Conservation (phyloP, 1,284 basidiomycete genomes). For the Puccinia brachypodii region DNA sequence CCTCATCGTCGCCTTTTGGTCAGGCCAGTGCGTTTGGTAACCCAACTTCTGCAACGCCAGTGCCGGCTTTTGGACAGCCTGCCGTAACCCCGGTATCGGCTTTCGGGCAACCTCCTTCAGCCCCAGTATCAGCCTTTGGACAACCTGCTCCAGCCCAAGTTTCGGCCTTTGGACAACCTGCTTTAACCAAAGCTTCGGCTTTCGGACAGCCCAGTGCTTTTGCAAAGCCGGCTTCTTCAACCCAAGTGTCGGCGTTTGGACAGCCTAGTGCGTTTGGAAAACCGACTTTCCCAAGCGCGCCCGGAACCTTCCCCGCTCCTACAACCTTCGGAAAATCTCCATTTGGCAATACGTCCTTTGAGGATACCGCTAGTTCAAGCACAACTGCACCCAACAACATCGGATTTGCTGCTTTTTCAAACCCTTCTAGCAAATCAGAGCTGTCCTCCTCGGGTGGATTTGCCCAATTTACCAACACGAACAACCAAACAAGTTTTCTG, state of each 20-base stretch:
- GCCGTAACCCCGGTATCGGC: too few species aligned
- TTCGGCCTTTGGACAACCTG: neutral
- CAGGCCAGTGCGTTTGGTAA: neutral
- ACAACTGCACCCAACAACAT: neutral
- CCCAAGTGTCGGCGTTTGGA: neutral
- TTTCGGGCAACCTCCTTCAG: too few species aligned
- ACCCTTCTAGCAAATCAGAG: neutral
- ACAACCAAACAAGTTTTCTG: neutral
- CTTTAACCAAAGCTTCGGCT: neutral
- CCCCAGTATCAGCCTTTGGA: too few species aligned
- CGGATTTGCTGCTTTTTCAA: constrained; percentile 33
- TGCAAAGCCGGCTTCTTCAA: neutral
- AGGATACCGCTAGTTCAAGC: neutral
- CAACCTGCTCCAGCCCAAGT: too few species aligned
- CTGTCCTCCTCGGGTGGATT: neutral
- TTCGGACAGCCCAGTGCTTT: neutral
- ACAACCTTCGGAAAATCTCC: constrained; percentile 23
- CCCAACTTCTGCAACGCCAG: neutral
- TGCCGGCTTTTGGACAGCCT: too few species aligned
- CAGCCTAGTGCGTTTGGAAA: constrained; percentile 21
- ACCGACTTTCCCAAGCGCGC: neutral
- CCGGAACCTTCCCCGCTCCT: neutral
- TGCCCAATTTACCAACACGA: constrained; percentile 27
- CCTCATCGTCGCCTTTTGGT: too few species aligned
- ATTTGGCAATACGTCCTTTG: neutral